A percentile compares a stretch with the other conserved stretches of the same genome.
Conservation (phyloP, 2,329 filamentous ascomycete genomes). For the Botryotinia calthae region DNA sequence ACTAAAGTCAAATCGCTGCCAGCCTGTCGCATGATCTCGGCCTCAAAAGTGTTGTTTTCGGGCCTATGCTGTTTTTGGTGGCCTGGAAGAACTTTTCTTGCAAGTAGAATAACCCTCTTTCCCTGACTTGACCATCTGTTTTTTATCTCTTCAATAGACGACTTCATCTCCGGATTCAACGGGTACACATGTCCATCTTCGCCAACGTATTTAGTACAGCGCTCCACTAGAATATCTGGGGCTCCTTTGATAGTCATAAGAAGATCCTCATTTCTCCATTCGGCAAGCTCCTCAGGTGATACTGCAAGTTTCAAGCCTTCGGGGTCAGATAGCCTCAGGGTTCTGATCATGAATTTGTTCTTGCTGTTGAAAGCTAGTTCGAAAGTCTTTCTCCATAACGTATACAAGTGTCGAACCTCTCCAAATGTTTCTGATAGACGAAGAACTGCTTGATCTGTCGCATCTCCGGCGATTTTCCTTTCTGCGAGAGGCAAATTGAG, state of each 20-base stretch:
- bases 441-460: constrained; percentile 71
- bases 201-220: constrained; percentile 58
- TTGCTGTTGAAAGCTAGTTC: constrained; percentile 75
- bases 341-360: constrained; percentile 74
- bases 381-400: constrained; percentile 62
- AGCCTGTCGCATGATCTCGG: constrained; percentile 53
- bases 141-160: constrained; percentile 56
- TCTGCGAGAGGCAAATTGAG: constrained; percentile 55
- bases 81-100: constrained; percentile 48
- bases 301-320: constrained; percentile 22
- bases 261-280: constrained; percentile 20
- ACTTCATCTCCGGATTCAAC: constrained; percentile 47
- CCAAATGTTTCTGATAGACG: constrained; percentile 66
- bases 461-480: constrained; percentile 67
- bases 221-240: constrained; percentile 66
- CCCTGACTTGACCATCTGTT: constrained; percentile 65
- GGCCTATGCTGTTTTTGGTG: constrained; percentile 22
- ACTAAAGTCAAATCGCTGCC: constrained; percentile 49
- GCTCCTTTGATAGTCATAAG: constrained; percentile 73
- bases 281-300: constrained; percentile 19
- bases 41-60: constrained; percentile 48
- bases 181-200: constrained; percentile 51
- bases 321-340: constrained; percentile 51
- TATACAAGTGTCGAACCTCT: constrained; percentile 56
- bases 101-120: constrained; percentile 63